phyloP scores from a whole-genome alignment of 2,329 filamentous ascomycete genomes.

The Hysterium pulicare region DNA sequence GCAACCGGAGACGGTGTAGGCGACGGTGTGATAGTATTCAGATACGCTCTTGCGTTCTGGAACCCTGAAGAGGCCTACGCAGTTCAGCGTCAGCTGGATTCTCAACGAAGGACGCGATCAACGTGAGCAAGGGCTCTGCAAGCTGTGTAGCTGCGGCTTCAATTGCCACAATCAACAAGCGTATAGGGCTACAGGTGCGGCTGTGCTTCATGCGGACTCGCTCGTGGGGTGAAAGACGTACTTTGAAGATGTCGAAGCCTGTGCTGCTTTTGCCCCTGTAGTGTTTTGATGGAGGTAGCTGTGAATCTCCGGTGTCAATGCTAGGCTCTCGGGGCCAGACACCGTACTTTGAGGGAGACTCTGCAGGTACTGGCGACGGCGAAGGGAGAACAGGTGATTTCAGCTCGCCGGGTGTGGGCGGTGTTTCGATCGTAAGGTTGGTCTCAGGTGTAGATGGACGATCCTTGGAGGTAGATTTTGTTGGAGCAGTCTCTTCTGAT shows the following conservation, averaged over 20 bases:
- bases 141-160: neutral
- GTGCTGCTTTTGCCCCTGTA: slow-evolving; percentile 36
- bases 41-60: slow-evolving; percentile 2
- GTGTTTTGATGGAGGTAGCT: slow-evolving; percentile 20
- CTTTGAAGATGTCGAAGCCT: slow-evolving; percentile 35
- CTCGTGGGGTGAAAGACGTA: slow-evolving; percentile 20
- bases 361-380: slow-evolving; percentile 9
- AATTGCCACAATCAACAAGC: neutral
- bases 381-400: slow-evolving; percentile 8
- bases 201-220: slow-evolving; percentile 13
- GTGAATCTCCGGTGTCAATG: neutral
- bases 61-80: slow-evolving; percentile 1
- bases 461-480: neutral
- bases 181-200: slow-evolving; percentile 1
- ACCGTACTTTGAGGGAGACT: slow-evolving; percentile 13
- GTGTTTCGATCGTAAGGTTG: neutral
- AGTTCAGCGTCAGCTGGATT: slow-evolving; percentile 1
- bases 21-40: slow-evolving; percentile 4
- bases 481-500: neutral
- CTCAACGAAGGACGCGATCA: neutral
- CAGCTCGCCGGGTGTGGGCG: slow-evolving; percentile 6
- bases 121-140: neutral
- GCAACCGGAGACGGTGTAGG: slow-evolving; percentile 5
- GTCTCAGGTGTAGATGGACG: neutral
- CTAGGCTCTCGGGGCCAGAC: slow-evolving; percentile 20